Evolutionary conservation across 2,329 filamentous ascomycete species (phyloP).

Genomic region (Fusarium tuaranense): DNA sequence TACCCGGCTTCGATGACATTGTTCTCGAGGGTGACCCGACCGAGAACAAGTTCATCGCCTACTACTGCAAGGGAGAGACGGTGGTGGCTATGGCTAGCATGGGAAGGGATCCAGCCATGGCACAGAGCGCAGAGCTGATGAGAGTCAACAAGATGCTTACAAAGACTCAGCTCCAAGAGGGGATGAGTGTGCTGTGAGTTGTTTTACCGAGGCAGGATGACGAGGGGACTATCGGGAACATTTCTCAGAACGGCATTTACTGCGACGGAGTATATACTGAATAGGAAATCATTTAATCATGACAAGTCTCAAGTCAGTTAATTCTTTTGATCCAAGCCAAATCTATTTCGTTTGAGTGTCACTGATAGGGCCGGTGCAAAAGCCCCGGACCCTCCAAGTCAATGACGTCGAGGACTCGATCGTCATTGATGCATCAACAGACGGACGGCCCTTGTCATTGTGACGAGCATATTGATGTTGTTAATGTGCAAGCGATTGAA

Average conservation of each 20-base stretch:
- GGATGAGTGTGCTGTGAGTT: slow-evolving; percentile 62
- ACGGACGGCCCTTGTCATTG: slow-evolving; percentile 17
- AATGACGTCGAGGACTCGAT: slow-evolving; percentile 33
- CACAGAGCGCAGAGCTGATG: slow-evolving; percentile 88
- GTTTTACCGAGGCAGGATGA: not conserved
- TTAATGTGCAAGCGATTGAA: too few relatives aligned
- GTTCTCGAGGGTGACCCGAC: slow-evolving; percentile 82
- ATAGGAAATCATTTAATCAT: slow-evolving; percentile 23
- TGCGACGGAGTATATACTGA: slow-evolving; percentile 22
- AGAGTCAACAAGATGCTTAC: slow-evolving; percentile 81
- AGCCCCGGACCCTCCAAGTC: slow-evolving; percentile 22
- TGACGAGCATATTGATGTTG: slow-evolving; percentile 12
- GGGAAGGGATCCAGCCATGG: slow-evolving; percentile 89
- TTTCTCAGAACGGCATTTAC: slow-evolving; percentile 12
- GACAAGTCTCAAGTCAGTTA: slow-evolving; percentile 6
- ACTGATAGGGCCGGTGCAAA: slow-evolving; percentile 7
- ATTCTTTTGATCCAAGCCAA: not conserved
- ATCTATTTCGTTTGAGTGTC: not conserved
- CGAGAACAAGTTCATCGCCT: slow-evolving; percentile 87
- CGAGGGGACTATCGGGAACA: not conserved
- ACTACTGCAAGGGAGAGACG: slow-evolving; percentile 86
- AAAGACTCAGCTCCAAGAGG: slow-evolving; percentile 80
- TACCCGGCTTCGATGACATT: slow-evolving; percentile 85
- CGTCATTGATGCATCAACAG: slow-evolving; percentile 38
- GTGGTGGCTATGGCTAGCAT: slow-evolving; percentile 93